Evolutionary conservation across 495 filamentous ascomycete genomes (phyloP).

Genomic region (Xylaria longipes): DNA sequence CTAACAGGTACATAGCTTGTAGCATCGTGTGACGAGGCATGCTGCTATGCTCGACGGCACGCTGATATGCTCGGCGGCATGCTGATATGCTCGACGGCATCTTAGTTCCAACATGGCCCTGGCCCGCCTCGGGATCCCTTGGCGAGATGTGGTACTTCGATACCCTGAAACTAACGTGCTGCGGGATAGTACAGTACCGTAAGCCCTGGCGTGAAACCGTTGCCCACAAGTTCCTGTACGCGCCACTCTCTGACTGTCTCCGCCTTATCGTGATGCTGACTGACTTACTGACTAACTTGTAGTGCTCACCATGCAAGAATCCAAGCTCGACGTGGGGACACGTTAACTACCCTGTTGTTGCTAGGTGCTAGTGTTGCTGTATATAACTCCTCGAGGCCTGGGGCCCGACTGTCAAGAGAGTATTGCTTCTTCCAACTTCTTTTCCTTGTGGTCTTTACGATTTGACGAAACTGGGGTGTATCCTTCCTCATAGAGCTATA

Average conservation of each 20-base stretch:
- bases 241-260: slow-evolving; percentile 17
- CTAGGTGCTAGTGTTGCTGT: not conserved
- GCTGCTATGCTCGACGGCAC: not conserved
- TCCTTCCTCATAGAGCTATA: slow-evolving; percentile 25
- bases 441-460: slow-evolving; percentile 29
- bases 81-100: too few relatives aligned
- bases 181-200: slow-evolving; percentile 14
- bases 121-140: slow-evolving; percentile 2
- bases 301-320: slow-evolving; percentile 23
- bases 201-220: slow-evolving; percentile 15
- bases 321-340: slow-evolving; percentile 24
- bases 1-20: not conserved
- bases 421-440: slow-evolving; percentile 16
- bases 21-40: slow-evolving; percentile 8
- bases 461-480: slow-evolving; percentile 25
- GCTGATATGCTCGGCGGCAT: too few relatives aligned
- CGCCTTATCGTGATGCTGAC: slow-evolving; percentile 26
- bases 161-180: slow-evolving; percentile 14
- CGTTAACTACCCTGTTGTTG: not conserved
- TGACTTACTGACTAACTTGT: slow-evolving; percentile 10
- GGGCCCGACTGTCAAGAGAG: not conserved
- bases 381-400: slow-evolving; percentile 24
- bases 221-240: not conserved
- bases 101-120: slow-evolving; percentile 21
- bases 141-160: slow-evolving; percentile 21